Percentiles rank a stretch among this genome's conserved stretches.
These are phyloP conservation scores for Nepenthes gracilis DNA, from an alignment of 148 eudicot species.

Conservation along the genomic window DNA sequence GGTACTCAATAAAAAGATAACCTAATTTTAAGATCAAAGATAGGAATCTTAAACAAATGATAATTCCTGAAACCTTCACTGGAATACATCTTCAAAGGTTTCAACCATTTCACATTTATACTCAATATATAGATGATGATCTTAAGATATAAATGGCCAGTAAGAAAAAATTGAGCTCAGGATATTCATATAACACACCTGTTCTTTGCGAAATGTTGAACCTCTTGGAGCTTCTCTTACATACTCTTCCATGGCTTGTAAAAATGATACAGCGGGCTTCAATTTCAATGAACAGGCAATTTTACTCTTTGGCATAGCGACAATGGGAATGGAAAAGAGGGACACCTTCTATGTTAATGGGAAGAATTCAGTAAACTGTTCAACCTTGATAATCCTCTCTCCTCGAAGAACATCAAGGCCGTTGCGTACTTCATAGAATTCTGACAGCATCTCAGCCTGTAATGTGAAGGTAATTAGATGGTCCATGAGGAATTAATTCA, in stretches of 20 bases:
- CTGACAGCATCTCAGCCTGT: conserved; percentile 92
- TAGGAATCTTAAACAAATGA: no score
- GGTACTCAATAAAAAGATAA: no score
- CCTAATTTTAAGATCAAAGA: no score
- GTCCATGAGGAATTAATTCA: no score
- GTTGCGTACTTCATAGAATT: conserved; percentile 91
- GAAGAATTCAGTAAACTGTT: conserved; percentile 47
- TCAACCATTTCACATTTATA: no score
- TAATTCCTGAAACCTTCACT: no score
- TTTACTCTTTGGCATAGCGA: background rate
- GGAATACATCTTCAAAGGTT: no score
- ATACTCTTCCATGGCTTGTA: conserved; percentile 98
- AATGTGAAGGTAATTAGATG: conserved; percentile 5
- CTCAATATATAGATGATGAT: no score
- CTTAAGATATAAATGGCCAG: no score
- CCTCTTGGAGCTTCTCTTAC: conserved; percentile 85
- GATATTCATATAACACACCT: conserved; percentile 26
- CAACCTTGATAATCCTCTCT: conserved; percentile 70
- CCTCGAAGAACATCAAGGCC: conserved; percentile 82
- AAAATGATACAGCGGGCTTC: conserved; percentile 93
- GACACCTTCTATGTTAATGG: background rate
- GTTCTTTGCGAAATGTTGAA: conserved; percentile 66
- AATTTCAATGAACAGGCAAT: conserved; percentile 9
- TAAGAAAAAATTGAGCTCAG: background rate
- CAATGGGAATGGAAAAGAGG: background rate